phyloP scores from a whole-genome alignment of 2,329 filamentous ascomycete species.

The Colletotrichum sp. region DNA sequence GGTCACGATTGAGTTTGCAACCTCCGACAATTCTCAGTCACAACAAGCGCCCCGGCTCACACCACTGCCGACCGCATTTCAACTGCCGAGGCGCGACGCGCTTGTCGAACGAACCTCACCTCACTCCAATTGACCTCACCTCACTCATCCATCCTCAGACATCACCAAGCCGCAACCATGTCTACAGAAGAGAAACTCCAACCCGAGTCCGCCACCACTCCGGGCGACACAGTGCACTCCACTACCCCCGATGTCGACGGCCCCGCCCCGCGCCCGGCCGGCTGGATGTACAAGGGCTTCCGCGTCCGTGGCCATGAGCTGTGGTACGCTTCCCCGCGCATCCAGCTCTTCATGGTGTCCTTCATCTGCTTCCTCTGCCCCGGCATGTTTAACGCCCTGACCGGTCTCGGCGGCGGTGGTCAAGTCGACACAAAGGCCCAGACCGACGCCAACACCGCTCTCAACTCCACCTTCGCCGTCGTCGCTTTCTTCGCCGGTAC shows the following conservation, averaged over 20 bases:
- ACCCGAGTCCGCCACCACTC: not conserved
- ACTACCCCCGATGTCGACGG: conserved; percentile 20
- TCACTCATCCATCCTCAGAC: not conserved
- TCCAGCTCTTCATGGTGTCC: conserved; percentile 73
- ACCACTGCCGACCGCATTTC: not conserved
- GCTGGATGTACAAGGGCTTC: conserved; percentile 73
- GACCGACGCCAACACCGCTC: conserved; percentile 72
- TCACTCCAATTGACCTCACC: not conserved
- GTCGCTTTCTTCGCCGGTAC: conserved; percentile 77
- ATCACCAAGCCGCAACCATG: not conserved
- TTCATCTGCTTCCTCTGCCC: conserved; percentile 66
- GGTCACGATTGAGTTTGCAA: conserved; percentile 10
- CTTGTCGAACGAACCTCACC: not conserved
- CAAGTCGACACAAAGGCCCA: conserved; percentile 57
- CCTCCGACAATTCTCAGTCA: not conserved
- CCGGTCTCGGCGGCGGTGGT: conserved; percentile 69
- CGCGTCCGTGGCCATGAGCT: conserved; percentile 58
- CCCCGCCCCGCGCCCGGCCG: conserved; percentile 42
- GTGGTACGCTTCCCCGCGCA: conserved; percentile 76
- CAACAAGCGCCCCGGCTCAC: not conserved
- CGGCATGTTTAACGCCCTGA: conserved; percentile 74
- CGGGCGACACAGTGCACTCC: not conserved
- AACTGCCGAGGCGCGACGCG: not conserved
- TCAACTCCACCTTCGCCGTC: conserved; percentile 75
- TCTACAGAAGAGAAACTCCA: conserved; percentile 7